phyloP scores from a whole-genome alignment of 106 monocot genomes.

The Allium sativum region DNA sequence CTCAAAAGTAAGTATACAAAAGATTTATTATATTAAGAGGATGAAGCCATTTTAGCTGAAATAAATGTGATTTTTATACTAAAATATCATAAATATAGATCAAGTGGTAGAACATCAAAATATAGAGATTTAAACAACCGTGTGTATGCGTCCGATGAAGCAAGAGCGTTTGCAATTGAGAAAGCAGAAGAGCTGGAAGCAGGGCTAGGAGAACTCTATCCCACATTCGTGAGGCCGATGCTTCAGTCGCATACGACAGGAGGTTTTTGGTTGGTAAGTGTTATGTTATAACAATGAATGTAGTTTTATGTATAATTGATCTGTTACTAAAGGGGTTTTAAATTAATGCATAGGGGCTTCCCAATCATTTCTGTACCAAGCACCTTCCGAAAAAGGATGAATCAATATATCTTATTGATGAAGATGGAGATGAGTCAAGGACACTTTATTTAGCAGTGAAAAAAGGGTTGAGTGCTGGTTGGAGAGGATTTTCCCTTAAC shows the following conservation, averaged over 20 bases:
- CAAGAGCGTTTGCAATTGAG: slow-evolving; percentile 38
- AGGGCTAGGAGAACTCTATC: slow-evolving; percentile 26
- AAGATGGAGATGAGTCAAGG: slow-evolving; percentile 29
- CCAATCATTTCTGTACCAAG: slow-evolving; percentile 35
- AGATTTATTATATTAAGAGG: too few relatives aligned
- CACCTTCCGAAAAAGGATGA: slow-evolving; percentile 45
- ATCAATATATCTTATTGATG: slow-evolving; percentile 38
- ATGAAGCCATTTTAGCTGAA: background rate
- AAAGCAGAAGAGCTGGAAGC: slow-evolving; percentile 42
- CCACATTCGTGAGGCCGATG: slow-evolving; percentile 77
- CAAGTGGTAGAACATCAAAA: slow-evolving; percentile 1
- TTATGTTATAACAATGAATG: background rate
- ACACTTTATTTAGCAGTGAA: slow-evolving; percentile 44
- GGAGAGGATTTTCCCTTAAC: slow-evolving; percentile 61
- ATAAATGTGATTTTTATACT: background rate
- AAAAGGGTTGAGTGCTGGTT: slow-evolving; percentile 56
- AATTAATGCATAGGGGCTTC: slow-evolving; percentile 42
- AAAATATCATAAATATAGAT: background rate
- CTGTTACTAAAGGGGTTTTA: background rate
- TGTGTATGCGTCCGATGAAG: slow-evolving; percentile 71
- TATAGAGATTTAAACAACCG: slow-evolving; percentile 26
- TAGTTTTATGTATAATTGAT: too few relatives aligned
- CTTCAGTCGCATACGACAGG: slow-evolving; percentile 78
- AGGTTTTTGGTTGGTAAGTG: slow-evolving; percentile 67
- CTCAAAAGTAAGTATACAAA: background rate